These are phyloP conservation scores for Candida sanyaensis DNA, from an alignment of 1,139 yeast genomes.

Conservation along the genomic window DNA sequence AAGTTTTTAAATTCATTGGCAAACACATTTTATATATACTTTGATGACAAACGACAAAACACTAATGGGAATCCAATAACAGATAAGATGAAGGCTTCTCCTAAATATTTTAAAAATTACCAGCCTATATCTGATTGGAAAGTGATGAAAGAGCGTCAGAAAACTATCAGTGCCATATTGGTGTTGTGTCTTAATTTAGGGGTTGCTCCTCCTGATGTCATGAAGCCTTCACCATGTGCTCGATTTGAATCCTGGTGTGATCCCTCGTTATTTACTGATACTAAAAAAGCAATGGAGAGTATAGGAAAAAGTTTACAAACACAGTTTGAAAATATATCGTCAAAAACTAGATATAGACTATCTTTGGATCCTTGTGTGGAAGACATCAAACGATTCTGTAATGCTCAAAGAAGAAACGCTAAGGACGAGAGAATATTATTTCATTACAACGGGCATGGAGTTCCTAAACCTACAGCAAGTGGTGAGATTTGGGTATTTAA, in stretches of 20 bases:
- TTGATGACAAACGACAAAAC: conserved; percentile 86
- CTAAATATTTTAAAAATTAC: conserved; percentile 50
- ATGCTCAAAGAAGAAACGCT: conserved; percentile 84
- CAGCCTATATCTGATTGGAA: conserved; percentile 90
- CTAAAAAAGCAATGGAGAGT: conserved; percentile 88
- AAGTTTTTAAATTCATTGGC: conserved; percentile 68
- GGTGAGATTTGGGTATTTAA: conserved; percentile 99
- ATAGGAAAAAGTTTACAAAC: conserved; percentile 86
- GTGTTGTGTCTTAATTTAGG: conserved; percentile 90
- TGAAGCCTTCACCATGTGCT: conserved; percentile 94
- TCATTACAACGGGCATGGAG: conserved; percentile 98
- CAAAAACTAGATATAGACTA: conserved; percentile 88
- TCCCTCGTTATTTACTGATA: conserved; percentile 79
- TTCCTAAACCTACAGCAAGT: conserved; percentile 93
- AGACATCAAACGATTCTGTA: conserved; percentile 90
- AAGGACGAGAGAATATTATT: conserved; percentile 88
- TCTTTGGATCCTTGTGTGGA: conserved; percentile 94
- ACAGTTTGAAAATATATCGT: conserved; percentile 86
- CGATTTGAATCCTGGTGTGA: conserved; percentile 93
- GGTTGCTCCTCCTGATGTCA: conserved; percentile 96
- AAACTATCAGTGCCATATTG: conserved; percentile 93
- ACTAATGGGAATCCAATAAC: conserved; percentile 87
- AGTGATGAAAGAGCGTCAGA: conserved; percentile 82
- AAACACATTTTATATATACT: conserved; percentile 73
- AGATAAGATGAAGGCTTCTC: conserved; percentile 47